Base-by-base conservation (phyloP, 164 flowering plant species). In the Annona squamosa region DNA sequence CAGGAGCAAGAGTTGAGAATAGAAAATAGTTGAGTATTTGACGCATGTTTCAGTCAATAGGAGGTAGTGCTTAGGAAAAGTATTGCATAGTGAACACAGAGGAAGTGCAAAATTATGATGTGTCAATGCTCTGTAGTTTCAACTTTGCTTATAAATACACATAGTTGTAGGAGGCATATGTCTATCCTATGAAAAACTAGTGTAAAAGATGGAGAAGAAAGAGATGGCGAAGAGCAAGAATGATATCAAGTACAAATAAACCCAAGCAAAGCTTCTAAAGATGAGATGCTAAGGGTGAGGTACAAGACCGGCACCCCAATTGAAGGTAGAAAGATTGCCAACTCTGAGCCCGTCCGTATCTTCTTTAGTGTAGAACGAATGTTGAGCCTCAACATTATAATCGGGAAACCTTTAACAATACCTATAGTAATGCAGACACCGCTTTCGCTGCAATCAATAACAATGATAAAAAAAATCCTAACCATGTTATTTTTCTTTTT, bases 221-320 rank as follows among this genome's bases (percentile, higher is more conserved):
- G 48, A 72, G 67, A 72, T 46, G 74, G 74, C 69, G 37, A 43
- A 46, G 5, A 47, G 74, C 68, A 72, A 65, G 44, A 46, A 72
- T 19, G 74, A 72, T 44, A 19, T 19, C 48, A 65, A 65, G 12
- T 72, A 63, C 47, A 68, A 59, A 7, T 63, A 67, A 1, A 68
- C 68, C 5, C 74, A 72, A 43, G 74, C 68, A 41, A 63, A 72
- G 59, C 41, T 72, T 45, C 42, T 10, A 59, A 63, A 13, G 74
- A 72, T 26, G 74, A 63, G 68, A n/a, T 68, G 9, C 56, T 63
- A 41, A 63, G 74, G 18, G 67, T 72, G 43, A 63, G 67, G 18
- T 72, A 47, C 74, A 72, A 72, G 68, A 7, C 16, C 43, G 68
- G 67, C 4, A 71, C 52, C 16, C 73, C 73, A 3, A 42, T 71